Conservation (phyloP, 140 eudicot species). For the Oenanthe javanica region DNA sequence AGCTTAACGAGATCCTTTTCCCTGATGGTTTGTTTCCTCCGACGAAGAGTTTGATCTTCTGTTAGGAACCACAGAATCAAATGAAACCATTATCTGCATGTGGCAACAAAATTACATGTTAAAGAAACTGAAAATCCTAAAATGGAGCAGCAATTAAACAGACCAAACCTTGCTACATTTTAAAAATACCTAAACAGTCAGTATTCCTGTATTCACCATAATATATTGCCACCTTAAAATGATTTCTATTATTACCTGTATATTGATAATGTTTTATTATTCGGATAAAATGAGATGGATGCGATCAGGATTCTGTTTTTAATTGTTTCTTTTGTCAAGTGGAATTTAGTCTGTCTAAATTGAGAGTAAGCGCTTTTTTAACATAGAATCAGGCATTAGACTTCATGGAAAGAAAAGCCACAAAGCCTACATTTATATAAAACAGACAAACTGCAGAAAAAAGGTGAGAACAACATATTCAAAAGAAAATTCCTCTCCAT, state of each 20-base stretch:
- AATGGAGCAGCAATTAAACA: not conserved
- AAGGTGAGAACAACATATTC: not conserved
- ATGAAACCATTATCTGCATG: not conserved
- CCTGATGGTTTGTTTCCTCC: slow-evolving; percentile 27
- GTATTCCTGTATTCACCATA: not conserved
- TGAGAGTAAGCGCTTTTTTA: not conserved
- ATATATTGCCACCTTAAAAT: not conserved
- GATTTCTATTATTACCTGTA: not conserved
- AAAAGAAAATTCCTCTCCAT: too few species aligned
- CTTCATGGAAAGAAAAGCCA: not conserved
- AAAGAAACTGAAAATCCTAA: not conserved
- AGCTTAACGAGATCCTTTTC: slow-evolving; percentile 10
- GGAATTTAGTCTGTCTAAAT: not conserved
- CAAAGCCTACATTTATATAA: not conserved
- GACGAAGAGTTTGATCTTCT: slow-evolving; percentile 35
- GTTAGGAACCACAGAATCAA: slow-evolving; percentile 11
- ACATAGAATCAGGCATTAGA: not conserved
- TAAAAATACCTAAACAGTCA: not conserved
- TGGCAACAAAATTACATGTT: not conserved
- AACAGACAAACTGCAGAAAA: not conserved
- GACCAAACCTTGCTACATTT: not conserved
- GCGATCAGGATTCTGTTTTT: not conserved
- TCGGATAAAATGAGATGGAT: not conserved
- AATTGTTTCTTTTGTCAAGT: not conserved
- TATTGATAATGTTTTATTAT: not conserved